A percentile compares a stretch with the other conserved stretches of the same genome.
These are phyloP conservation scores for Immersiella caudata DNA, from an alignment of 495 filamentous ascomycete species.

Conservation along the genomic window DNA sequence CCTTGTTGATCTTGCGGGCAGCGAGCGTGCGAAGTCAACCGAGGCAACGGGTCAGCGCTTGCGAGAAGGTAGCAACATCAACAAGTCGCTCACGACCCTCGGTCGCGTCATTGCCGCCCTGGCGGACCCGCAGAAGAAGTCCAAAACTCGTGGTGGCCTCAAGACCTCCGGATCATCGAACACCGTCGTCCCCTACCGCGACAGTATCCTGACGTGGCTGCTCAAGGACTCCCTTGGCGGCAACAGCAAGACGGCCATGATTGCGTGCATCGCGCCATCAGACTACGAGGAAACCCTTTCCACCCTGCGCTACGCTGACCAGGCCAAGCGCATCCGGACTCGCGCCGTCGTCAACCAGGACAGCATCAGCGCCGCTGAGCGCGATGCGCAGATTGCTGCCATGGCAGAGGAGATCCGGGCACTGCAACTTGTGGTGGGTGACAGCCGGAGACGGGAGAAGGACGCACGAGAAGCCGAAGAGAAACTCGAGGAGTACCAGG, in stretches of 20 bases:
- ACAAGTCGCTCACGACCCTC: slow-evolving; percentile 95
- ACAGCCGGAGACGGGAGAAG: slow-evolving; percentile 52
- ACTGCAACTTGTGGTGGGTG: slow-evolving; percentile 75
- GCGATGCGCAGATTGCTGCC: slow-evolving; percentile 87
- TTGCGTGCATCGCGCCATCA: slow-evolving; percentile 90
- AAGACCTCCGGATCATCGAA: slow-evolving; percentile 47
- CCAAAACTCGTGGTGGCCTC: slow-evolving; percentile 31
- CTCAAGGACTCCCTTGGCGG: slow-evolving; percentile 93
- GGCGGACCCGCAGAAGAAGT: slow-evolving; percentile 70
- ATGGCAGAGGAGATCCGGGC: slow-evolving; percentile 92
- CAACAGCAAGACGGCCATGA: slow-evolving; percentile 98
- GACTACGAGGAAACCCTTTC: slow-evolving; percentile 98
- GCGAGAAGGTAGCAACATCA: slow-evolving; percentile 95
- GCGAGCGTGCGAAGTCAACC: slow-evolving; percentile 91
- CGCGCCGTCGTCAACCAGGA: slow-evolving; percentile 96
- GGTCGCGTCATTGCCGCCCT: slow-evolving; percentile 97
- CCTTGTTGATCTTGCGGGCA: slow-evolving; percentile 92
- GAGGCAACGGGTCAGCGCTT: slow-evolving; percentile 90
- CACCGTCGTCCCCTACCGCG: slow-evolving; percentile 90
- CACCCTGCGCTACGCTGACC: slow-evolving; percentile 94
- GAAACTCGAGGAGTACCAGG: slow-evolving; percentile 90
- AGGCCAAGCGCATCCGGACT: slow-evolving; percentile 97
- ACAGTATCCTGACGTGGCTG: slow-evolving; percentile 97
- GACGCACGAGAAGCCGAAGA: slow-evolving; percentile 62
- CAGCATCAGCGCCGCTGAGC: slow-evolving; percentile 78